A percentile compares a stretch with the other conserved stretches of the same genome.
These are phyloP conservation scores for Tulasnella sp. DNA, from an alignment of 768 basidiomycete genomes.

Conservation along the genomic window DNA sequence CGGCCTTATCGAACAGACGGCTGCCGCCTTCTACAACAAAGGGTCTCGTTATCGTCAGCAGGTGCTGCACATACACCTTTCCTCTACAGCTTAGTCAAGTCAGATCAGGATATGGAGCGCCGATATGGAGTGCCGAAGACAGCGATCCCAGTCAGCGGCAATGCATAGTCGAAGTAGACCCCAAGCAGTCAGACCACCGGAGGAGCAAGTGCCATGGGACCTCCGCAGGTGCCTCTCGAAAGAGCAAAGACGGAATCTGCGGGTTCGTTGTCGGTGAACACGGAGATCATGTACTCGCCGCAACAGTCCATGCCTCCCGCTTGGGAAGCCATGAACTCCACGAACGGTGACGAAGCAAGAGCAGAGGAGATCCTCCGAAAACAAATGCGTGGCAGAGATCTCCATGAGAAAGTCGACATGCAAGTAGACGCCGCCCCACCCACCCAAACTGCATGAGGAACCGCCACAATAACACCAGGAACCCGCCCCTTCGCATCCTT, in stretches of 20 bases:
- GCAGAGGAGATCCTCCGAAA: no score
- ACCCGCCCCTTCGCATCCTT: no score
- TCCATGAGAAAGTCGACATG: no score
- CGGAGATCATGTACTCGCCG: neutral
- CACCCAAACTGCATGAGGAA: no score
- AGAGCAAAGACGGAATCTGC: neutral
- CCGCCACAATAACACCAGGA: no score
- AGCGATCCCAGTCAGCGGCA: neutral
- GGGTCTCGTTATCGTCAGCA: conserved; percentile 58
- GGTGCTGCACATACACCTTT: conserved; percentile 67
- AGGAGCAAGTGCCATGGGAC: neutral
- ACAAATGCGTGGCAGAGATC: no score
- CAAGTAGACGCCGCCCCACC: no score
- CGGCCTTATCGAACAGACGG: conserved; percentile 55
- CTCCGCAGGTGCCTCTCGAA: neutral
- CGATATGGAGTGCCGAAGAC: neutral
- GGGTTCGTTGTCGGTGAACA: neutral
- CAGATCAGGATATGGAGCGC: conserved; percentile 37
- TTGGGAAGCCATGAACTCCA: no score
- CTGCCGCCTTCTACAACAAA: conserved; percentile 71
- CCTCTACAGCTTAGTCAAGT: conserved; percentile 56
- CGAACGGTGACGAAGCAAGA: no score
- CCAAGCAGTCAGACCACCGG: neutral
- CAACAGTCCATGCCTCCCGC: neutral
- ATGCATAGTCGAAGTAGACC: neutral